Base-by-base conservation (phyloP, 129 eudicot genomes). In the Centrapalus pauciflorus region DNA sequence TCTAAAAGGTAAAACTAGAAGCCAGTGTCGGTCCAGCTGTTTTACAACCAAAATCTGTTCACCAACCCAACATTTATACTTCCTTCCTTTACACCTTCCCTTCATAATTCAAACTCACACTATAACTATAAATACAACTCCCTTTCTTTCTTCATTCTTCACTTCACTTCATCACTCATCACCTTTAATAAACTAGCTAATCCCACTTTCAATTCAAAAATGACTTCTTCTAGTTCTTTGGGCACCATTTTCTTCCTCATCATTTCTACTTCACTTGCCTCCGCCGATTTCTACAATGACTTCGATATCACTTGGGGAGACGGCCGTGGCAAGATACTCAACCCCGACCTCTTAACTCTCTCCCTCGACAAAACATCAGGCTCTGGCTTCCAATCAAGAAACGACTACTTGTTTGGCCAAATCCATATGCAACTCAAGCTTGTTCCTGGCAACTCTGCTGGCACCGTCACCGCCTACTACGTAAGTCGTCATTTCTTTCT, bases 361-460 rank as follows among this genome's bases (percentile, higher is more conserved):
- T 77, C 85, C 0, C 90, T 84, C 20, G 89, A 84, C 30, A 77
- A 77, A 57, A 4, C 83, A 2, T 84, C 85, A 1, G 89, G 89
- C 37, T 84, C 89, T 0, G 89, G 89, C 4, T 84, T 84, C 24
- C 81, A 80, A 16, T 84, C 89, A 21, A 80, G 29, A 66, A 80
- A 80, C 13, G 83, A 84, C 29, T 84, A 73, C 55, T 14, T 84
- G 29, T 83, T 83, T 27, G 89, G 85, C 1, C 72, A 83, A 21
- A 76, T 83, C 6, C 77, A 83, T 28, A 83, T 83, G 88, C 88
- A 79, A 21, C 78, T 80, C 32, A 80, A 84, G 66, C 89, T 84
- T 58, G 89, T 84, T 9, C 79, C 89, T 8, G 83, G 85, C 7
- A 84, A 84, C 56, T 84, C 88, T 0, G 85, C 88, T 8, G 88